A percentile compares a stretch with the other conserved stretches of the same genome.
phyloP scores from a whole-genome alignment of 2,329 filamentous ascomycete species.

The Sodiomyces alkalinus region DNA sequence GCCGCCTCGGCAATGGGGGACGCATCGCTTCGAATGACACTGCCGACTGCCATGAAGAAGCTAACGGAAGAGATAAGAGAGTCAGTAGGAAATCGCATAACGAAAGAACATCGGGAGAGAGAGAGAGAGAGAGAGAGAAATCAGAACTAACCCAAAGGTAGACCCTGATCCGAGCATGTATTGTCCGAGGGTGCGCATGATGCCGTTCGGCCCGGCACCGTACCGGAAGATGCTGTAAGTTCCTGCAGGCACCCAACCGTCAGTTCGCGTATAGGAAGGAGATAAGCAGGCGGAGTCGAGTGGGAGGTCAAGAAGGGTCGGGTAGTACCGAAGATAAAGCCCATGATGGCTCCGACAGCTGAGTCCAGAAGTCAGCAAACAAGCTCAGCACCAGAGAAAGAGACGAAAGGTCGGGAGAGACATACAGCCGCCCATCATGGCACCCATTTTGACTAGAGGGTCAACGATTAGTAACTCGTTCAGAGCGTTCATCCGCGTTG shows the following conservation, averaged over 20 bases:
- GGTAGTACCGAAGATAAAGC: constrained; percentile 92
- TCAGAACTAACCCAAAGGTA: constrained; percentile 65
- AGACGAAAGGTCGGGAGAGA: constrained; percentile 11
- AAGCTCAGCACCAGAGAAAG: constrained; percentile 14
- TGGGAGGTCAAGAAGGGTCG: constrained; percentile 4
- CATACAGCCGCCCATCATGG: constrained; percentile 96
- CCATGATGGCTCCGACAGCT: constrained; percentile 94
- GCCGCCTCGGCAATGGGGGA: constrained; percentile 61
- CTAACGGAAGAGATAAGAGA: constrained; percentile 17
- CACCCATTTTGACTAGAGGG: constrained; percentile 96
- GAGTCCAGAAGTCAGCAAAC: no score
- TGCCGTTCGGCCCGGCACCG: constrained; percentile 81
- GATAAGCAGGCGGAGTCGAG: constrained; percentile 1
- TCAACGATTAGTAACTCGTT: no score
- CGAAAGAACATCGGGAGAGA: no score
- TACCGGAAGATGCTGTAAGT: constrained; percentile 92
- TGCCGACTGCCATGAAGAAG: constrained; percentile 99
- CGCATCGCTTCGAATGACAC: constrained; percentile 84
- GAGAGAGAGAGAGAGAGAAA: neutral
- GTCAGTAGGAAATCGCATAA: no score
- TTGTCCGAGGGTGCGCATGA: constrained; percentile 86
- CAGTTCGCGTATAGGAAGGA: neutral
- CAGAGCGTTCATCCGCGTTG: neutral
- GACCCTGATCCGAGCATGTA: constrained; percentile 93
- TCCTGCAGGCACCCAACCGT: constrained; percentile 36